Conservation (phyloP, 106 monocot species). For the Alisma plantagoaquatica region DNA sequence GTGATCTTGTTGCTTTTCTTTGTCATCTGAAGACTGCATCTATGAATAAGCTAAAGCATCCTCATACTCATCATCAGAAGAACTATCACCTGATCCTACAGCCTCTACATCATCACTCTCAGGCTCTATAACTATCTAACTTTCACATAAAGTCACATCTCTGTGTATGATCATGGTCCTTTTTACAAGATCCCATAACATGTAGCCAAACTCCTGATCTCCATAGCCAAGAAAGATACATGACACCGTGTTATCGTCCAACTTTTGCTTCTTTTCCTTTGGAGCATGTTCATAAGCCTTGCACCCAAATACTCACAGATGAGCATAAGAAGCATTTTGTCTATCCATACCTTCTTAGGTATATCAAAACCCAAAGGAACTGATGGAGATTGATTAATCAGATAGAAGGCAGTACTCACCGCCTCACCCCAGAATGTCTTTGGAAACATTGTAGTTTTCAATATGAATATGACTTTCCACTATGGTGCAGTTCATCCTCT, state of each 20-base stretch:
- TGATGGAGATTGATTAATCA: conserved; percentile 3
- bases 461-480: not conserved
- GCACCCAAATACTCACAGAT: conserved; percentile 3
- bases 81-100: conserved; percentile 3
- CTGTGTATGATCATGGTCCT: too few relatives aligned
- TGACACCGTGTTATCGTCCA: not conserved
- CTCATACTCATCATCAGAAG: not conserved
- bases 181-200: not conserved
- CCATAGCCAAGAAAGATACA: not conserved
- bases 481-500: not conserved
- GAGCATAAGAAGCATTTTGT: not conserved
- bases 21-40: not conserved
- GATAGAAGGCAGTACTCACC: not conserved
- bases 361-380: not conserved
- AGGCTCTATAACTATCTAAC: not conserved
- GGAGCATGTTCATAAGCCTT: not conserved
- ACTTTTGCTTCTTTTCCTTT: not conserved
- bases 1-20: not conserved
- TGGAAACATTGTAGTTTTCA: not conserved
- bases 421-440: conserved; percentile 1
- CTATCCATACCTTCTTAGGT: not conserved
- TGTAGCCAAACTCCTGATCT: not conserved
- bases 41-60: not conserved
- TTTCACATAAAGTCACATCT: not conserved
- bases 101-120: not conserved